Conservation (phyloP, 2,329 filamentous ascomycete species). For the Fusarium sacchari region DNA sequence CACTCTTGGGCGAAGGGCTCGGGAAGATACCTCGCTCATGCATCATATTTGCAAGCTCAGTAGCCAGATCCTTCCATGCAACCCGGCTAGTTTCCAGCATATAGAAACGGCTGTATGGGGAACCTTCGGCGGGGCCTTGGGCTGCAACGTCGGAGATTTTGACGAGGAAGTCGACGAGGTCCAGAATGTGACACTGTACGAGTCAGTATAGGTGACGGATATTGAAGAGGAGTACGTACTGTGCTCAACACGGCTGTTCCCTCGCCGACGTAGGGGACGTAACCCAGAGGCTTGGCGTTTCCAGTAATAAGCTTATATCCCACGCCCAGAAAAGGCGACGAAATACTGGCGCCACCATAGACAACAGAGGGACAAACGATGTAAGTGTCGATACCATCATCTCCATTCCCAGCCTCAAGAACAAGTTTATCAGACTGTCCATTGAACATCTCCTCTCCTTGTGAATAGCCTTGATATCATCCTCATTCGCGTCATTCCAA, state of each 20-base stretch:
- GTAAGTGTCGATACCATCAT: background rate
- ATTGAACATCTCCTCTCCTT: constrained; percentile 20
- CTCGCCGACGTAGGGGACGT: constrained; percentile 2
- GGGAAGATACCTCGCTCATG: background rate
- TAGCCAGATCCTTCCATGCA: constrained; percentile 4
- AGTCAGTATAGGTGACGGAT: background rate
- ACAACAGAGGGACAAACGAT: constrained; percentile 4
- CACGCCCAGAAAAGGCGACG: background rate
- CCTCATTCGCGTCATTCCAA: constrained; percentile 10
- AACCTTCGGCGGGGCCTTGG: background rate
- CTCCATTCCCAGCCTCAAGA: background rate
- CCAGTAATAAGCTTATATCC: background rate
- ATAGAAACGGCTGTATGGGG: constrained; percentile 11
- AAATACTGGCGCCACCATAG: background rate
- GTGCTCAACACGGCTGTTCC: constrained; percentile 5
- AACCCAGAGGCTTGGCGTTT: background rate
- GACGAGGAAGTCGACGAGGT: background rate
- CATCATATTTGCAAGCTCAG: background rate
- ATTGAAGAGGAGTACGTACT: background rate
- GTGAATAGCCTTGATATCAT: constrained; percentile 8
- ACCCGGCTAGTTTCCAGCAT: constrained; percentile 4
- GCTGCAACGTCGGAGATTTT: background rate
- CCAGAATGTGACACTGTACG: background rate
- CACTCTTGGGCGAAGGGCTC: background rate
- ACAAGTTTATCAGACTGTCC: constrained; percentile 1